phyloP scores from a whole-genome alignment of 2,329 filamentous ascomycete genomes.

The Westerdykella ornata region DNA sequence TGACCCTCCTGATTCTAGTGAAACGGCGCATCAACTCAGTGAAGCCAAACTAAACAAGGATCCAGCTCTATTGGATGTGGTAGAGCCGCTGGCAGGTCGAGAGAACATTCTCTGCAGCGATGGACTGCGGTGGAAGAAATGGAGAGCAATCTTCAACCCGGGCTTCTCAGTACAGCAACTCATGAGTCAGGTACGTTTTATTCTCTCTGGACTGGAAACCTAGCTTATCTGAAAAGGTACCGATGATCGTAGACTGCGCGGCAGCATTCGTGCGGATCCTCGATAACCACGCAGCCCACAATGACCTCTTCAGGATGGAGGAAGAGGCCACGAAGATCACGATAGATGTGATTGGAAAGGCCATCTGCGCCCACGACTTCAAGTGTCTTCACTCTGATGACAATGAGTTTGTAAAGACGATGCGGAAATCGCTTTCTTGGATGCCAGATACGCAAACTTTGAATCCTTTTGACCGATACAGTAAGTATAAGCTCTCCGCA shows the following conservation, averaged over 20 bases:
- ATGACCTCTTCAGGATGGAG: constrained; percentile 38
- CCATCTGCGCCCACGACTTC: constrained; percentile 36
- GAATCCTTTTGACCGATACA: constrained; percentile 31
- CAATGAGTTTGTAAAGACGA: constrained; percentile 34
- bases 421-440: constrained; percentile 35
- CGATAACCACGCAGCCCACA: constrained; percentile 27
- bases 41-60: constrained; percentile 32
- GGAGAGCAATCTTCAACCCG: constrained; percentile 41
- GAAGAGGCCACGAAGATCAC: constrained; percentile 36
- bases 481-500: no score
- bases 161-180: constrained; percentile 37
- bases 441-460: constrained; percentile 26
- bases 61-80: constrained; percentile 20
- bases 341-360: constrained; percentile 40
- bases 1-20: constrained; percentile 3
- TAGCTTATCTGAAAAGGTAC: constrained; percentile 8
- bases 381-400: constrained; percentile 25
- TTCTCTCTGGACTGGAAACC: no score
- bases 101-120: constrained; percentile 35
- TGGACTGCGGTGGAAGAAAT: constrained; percentile 40
- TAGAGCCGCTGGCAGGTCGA: constrained; percentile 34
- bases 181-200: constrained; percentile 28
- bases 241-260: constrained; percentile 34
- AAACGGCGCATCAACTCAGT: constrained; percentile 30
- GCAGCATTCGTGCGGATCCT: constrained; percentile 32